A percentile compares a stretch with the other conserved stretches of the same genome.
Evolutionary conservation across 768 basidiomycete genomes (phyloP).

Genomic region (Wakefieldia striispora): DNA sequence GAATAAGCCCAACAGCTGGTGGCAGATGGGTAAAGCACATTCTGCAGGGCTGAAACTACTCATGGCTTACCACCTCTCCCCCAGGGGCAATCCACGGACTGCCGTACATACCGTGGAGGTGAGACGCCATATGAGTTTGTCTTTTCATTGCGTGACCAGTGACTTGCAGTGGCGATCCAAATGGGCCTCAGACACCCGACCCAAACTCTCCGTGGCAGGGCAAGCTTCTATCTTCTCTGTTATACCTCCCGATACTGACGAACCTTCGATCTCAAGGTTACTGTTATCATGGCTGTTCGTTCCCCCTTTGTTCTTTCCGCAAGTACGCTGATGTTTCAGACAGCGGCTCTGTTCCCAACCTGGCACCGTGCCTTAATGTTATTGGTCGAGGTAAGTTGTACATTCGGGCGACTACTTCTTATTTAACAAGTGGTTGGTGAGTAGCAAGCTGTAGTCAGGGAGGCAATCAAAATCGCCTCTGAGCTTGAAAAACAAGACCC

Average conservation of each 20-base stretch:
- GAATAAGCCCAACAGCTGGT: constrained; percentile 20
- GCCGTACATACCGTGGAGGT: constrained; percentile 14
- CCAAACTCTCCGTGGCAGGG: constrained; percentile 6
- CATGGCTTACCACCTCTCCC: neutral
- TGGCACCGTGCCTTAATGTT: constrained; percentile 18
- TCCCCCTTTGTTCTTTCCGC: neutral
- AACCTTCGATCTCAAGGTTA: constrained; percentile 9
- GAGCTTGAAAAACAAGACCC: neutral
- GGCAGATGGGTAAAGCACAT: constrained; percentile 15
- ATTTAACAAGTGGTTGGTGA: neutral
- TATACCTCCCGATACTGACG: neutral
- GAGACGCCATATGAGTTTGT: neutral
- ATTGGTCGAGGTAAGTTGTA: constrained; percentile 10
- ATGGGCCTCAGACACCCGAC: constrained; percentile 5
- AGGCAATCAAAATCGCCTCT: constrained; percentile 14
- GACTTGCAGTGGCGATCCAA: constrained; percentile 16
- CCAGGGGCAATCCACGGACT: constrained; percentile 18
- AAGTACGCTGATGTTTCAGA: constrained; percentile 1
- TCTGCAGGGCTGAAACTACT: neutral
- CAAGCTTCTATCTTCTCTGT: neutral
- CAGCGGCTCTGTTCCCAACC: constrained; percentile 21
- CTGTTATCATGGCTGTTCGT: constrained; percentile 20
- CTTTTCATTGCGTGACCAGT: neutral
- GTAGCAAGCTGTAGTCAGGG: constrained; percentile 18
- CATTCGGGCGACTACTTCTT: neutral